These are phyloP conservation scores for Acer campestre DNA, from an alignment of 345 rosid species.

Conservation along the genomic window DNA sequence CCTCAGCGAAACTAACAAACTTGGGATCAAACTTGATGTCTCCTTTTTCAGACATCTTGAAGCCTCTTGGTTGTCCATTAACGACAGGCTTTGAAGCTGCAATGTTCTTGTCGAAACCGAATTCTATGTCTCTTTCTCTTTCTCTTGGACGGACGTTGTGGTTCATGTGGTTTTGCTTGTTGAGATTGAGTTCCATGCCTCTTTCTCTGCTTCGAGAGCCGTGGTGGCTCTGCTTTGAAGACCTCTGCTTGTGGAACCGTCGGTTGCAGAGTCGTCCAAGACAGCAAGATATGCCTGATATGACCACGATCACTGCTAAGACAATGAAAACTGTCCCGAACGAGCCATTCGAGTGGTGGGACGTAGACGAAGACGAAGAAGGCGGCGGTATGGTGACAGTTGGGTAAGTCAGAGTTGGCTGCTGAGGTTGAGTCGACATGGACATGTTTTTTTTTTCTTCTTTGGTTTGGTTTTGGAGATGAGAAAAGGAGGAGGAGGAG, in stretches of 20 bases:
- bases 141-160: slow-evolving; percentile 20
- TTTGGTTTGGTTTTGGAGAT: not conserved
- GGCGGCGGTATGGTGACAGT: slow-evolving; percentile 40
- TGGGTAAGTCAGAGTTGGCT: slow-evolving; percentile 58
- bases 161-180: slow-evolving; percentile 17
- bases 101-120: slow-evolving; percentile 40
- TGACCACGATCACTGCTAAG: slow-evolving; percentile 53
- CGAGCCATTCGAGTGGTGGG: slow-evolving; percentile 61
- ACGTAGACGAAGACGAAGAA: slow-evolving; percentile 18
- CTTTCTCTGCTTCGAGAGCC: not conserved
- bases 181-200: slow-evolving; percentile 40
- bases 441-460: not conserved
- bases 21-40: slow-evolving; percentile 12
- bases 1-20: slow-evolving; percentile 17
- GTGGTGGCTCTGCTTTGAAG: slow-evolving; percentile 12
- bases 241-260: slow-evolving; percentile 18
- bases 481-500: slow-evolving; percentile 12
- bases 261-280: slow-evolving; percentile 58
- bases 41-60: slow-evolving; percentile 30
- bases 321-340: slow-evolving; percentile 70
- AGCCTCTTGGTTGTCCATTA: slow-evolving; percentile 28
- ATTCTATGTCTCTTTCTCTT: slow-evolving; percentile 26
- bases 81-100: slow-evolving; percentile 24
- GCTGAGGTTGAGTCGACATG: slow-evolving; percentile 37
- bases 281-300: slow-evolving; percentile 59